Percentiles rank a stretch among this genome's conserved stretches.
phyloP scores from a whole-genome alignment of 345 rosid species.

The Streptanthus diversifolius region DNA sequence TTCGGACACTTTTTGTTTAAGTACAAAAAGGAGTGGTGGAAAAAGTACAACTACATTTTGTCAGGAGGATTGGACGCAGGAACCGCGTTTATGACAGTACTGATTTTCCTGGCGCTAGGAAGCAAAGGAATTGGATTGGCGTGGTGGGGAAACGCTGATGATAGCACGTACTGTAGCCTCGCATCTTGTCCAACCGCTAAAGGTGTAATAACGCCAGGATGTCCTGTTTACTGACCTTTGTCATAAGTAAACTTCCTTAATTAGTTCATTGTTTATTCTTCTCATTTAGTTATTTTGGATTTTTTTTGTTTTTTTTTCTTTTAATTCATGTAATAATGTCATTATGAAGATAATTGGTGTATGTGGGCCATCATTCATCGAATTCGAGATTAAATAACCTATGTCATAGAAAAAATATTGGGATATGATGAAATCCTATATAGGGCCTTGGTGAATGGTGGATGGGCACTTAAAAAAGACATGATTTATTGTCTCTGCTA shows the following conservation, averaged over 20 bases:
- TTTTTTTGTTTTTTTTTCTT: neutral
- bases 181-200: conserved; percentile 72
- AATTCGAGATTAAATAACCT: too few species aligned
- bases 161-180: conserved; percentile 52
- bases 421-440: too few species aligned
- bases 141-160: conserved; percentile 74
- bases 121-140: conserved; percentile 37
- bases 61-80: conserved; percentile 81
- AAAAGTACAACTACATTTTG: conserved; percentile 59
- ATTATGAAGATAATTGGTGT: neutral
- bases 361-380: too few species aligned
- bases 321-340: neutral
- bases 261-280: neutral
- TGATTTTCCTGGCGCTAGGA: conserved; percentile 50
- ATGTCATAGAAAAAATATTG: too few species aligned
- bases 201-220: conserved; percentile 48
- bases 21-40: conserved; percentile 53
- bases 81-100: conserved; percentile 60
- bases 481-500: too few species aligned
- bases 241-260: neutral
- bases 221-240: conserved; percentile 43
- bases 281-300: neutral
- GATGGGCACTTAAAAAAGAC: too few species aligned
- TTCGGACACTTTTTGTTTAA: conserved; percentile 54
- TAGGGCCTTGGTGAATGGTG: too few species aligned